Conservation (phyloP, 1,284 basidiomycete genomes). For the Abortiporus biennis region DNA sequence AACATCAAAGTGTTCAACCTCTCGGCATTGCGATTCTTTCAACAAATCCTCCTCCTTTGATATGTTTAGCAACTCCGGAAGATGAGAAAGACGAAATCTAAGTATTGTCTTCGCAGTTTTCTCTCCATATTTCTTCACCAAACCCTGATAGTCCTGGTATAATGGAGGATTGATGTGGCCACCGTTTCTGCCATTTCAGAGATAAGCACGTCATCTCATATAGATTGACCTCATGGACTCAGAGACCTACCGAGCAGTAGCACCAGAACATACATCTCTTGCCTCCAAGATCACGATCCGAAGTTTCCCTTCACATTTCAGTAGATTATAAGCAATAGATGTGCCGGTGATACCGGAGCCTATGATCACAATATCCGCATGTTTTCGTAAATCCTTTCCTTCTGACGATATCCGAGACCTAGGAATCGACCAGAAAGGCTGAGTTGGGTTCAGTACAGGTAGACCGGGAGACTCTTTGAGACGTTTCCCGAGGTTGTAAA, state of each 20-base stretch:
- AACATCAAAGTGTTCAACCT: slow-evolving; percentile 37
- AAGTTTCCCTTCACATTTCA: slow-evolving; percentile 32
- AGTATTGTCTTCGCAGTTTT: slow-evolving; percentile 48
- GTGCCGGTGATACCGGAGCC: slow-evolving; percentile 70
- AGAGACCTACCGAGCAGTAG: slow-evolving; percentile 51
- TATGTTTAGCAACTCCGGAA: slow-evolving; percentile 38
- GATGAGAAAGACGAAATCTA: slow-evolving; percentile 55
- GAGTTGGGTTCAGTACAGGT: slow-evolving; percentile 44
- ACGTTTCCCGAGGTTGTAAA: slow-evolving; percentile 20
- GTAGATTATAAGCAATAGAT: slow-evolving; percentile 45
- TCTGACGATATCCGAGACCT: slow-evolving; percentile 42
- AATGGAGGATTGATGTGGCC: slow-evolving; percentile 62
- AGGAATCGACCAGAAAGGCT: slow-evolving; percentile 57
- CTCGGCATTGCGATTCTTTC: slow-evolving; percentile 33
- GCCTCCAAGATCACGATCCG: slow-evolving; percentile 64
- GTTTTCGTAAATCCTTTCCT: slow-evolving; percentile 34
- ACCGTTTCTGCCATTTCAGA: slow-evolving; percentile 45
- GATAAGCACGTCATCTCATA: background rate
- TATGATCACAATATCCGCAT: slow-evolving; percentile 61
- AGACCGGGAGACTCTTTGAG: slow-evolving; percentile 46
- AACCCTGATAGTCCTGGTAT: slow-evolving; percentile 51
- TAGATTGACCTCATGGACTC: background rate
- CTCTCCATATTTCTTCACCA: slow-evolving; percentile 42
- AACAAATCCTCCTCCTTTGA: slow-evolving; percentile 42
- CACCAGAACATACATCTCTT: slow-evolving; percentile 62